phyloP scores from a whole-genome alignment of 257 asterid genomes.

The Scutellaria minor region DNA sequence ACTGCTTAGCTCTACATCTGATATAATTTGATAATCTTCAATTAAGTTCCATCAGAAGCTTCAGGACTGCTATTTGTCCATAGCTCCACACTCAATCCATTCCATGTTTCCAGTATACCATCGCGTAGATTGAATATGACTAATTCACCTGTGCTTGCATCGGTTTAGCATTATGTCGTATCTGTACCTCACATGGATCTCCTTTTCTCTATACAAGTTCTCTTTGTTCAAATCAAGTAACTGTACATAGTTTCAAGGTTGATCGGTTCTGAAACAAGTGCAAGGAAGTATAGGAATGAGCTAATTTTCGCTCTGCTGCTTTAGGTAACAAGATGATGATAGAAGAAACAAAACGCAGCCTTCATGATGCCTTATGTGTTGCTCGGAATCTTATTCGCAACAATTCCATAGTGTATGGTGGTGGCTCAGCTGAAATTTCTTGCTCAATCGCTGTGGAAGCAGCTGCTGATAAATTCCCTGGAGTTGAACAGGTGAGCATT shows the following conservation, averaged over 20 bases:
- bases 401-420: constrained; percentile 95
- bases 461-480: constrained; percentile 95
- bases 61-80: not conserved
- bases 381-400: constrained; percentile 94
- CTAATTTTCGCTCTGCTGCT: constrained; percentile 11
- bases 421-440: constrained; percentile 96
- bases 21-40: not conserved
- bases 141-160: not conserved
- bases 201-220: not conserved
- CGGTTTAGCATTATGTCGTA: not conserved
- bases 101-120: not conserved
- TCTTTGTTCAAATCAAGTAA: not conserved
- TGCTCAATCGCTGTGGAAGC: constrained; percentile 96
- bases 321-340: constrained; percentile 99
- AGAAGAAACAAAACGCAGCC: constrained; percentile 97
- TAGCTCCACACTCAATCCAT: not conserved
- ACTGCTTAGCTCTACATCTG: not conserved
- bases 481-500: constrained; percentile 85
- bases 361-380: constrained; percentile 94
- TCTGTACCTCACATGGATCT: not conserved
- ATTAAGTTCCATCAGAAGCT: constrained; percentile 7
- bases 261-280: not conserved
- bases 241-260: not conserved
- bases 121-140: not conserved
- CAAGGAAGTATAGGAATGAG: not conserved